These are phyloP conservation scores for Yarrowia sp. DNA, from an alignment of 805 yeast genomes.

Conservation along the genomic window DNA sequence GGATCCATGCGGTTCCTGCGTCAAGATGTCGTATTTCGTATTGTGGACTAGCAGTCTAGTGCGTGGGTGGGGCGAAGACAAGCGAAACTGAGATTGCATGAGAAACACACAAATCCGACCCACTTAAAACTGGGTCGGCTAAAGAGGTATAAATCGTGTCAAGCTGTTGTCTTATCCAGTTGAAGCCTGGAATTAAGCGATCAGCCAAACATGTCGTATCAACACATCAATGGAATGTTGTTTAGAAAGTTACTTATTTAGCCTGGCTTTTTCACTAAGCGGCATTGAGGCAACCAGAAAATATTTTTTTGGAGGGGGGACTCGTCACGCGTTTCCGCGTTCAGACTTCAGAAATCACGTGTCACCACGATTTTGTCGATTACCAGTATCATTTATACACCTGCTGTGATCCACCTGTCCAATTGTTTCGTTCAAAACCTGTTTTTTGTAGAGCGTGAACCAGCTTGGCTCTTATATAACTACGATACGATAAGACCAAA, in stretches of 20 bases:
- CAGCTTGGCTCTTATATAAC: too few relatives aligned
- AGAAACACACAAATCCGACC: too few relatives aligned
- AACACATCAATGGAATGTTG: constrained; percentile 2
- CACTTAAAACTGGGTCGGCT: too few relatives aligned
- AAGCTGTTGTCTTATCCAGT: neutral
- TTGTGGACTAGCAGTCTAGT: neutral
- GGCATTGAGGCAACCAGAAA: neutral
- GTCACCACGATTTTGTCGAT: neutral
- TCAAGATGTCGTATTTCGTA: constrained; percentile 14
- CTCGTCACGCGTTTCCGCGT: neutral
- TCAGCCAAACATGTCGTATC: constrained; percentile 16
- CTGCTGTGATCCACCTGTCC: too few relatives aligned
- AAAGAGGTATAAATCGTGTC: too few relatives aligned
- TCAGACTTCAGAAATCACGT: neutral
- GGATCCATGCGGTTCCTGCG: constrained; percentile 22
- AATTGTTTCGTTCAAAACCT: too few relatives aligned
- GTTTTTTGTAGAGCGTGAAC: too few relatives aligned
- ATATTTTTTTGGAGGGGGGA: neutral
- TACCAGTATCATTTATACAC: neutral
- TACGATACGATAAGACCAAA: too few relatives aligned
- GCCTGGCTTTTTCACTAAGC: neutral
- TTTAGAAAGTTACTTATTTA: neutral
- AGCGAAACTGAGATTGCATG: neutral
- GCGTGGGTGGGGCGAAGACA: neutral
- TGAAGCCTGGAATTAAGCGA: neutral